Evolutionary conservation across 2,329 filamentous ascomycete species (phyloP), one percentile per base, ranked within the genome.

Genomic region (Hypoxylon sp.): DNA sequence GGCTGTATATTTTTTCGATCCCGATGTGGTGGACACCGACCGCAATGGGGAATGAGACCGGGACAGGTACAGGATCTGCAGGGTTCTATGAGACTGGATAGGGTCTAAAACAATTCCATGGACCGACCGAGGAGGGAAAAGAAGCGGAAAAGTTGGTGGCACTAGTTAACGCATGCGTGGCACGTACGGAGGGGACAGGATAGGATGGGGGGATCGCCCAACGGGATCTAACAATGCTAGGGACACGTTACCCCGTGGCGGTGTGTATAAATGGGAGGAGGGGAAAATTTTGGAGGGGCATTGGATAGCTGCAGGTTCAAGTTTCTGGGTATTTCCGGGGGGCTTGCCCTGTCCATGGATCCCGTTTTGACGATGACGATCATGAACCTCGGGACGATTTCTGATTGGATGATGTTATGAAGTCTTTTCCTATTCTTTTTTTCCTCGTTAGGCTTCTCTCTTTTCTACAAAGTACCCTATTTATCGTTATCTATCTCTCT

Each of bases 391-490:
- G 52, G 58, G 58, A 63, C 37, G 60, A 59, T 62, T 59, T 67
- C 46, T 67, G 58, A 70, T 70, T 70, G 64, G 67, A 70, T 24
- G 67, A 68, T 47, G 46, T 42, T 24, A 67, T n/a, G 67, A 67
- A 42, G 37, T 58, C 42, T 59, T 59, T 59, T 53, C 19, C 14
- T 44, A 22, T 52, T 54, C n/a, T 46, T 42, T 48, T 54, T 22
- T 46, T 42, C 47, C 26, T 67, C 24, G 48, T 66, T 58, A 37
- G 46, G 26, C 31, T 33, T 44, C 22, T 31, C 24, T 50, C 46
- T 39, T 29, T 51, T 42, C 24, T 46, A 22, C 53, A 29, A n/a
- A n/a, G n/a, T n/a, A n/a, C n/a, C n/a, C 13, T 29, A 26, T 14
- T 42, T 5, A 22, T 44, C 17, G 22, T 46, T 35, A 46, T 54